Evolutionary conservation across 305 asterid species (phyloP).

Genomic region (Fraxinus xanthoxyloides): DNA sequence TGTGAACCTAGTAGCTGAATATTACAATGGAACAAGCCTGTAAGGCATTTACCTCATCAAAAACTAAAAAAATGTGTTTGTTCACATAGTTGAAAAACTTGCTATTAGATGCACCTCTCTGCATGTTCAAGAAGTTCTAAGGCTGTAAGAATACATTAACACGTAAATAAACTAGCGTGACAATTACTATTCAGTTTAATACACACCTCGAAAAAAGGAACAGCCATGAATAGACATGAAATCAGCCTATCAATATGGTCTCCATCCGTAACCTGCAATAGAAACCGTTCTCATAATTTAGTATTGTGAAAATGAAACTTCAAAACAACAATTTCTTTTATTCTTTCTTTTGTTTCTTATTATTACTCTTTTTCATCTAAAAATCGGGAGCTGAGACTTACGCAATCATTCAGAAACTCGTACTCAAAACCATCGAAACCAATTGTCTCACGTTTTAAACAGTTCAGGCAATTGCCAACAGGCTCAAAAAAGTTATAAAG

Average conservation of each 20-base stretch:
- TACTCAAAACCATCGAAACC: not conserved
- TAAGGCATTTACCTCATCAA: constrained; percentile 57
- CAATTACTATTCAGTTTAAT: constrained; percentile 18
- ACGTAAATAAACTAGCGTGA: constrained; percentile 15
- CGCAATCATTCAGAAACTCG: not conserved
- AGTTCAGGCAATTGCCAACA: not conserved
- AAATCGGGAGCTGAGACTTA: not conserved
- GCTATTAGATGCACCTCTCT: constrained; percentile 97
- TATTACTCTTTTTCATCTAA: not conserved
- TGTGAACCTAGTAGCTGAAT: not conserved
- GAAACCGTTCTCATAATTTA: not conserved
- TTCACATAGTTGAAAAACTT: constrained; percentile 74
- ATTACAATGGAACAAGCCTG: not conserved
- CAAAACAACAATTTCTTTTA: not conserved
- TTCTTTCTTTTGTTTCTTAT: not conserved
- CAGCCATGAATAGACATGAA: constrained; percentile 85
- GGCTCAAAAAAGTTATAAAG: not conserved
- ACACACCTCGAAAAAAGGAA: constrained; percentile 82
- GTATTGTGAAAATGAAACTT: not conserved
- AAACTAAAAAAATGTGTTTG: constrained; percentile 84
- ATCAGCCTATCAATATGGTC: constrained; percentile 87
- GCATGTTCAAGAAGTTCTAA: constrained; percentile 30
- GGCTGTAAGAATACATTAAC: constrained; percentile 27
- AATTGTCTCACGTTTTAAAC: constrained; percentile 14
- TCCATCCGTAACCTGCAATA: constrained; percentile 72